Evolutionary conservation across 2,329 filamentous ascomycete species (phyloP).

Genomic region (Microdochium bolleyi): DNA sequence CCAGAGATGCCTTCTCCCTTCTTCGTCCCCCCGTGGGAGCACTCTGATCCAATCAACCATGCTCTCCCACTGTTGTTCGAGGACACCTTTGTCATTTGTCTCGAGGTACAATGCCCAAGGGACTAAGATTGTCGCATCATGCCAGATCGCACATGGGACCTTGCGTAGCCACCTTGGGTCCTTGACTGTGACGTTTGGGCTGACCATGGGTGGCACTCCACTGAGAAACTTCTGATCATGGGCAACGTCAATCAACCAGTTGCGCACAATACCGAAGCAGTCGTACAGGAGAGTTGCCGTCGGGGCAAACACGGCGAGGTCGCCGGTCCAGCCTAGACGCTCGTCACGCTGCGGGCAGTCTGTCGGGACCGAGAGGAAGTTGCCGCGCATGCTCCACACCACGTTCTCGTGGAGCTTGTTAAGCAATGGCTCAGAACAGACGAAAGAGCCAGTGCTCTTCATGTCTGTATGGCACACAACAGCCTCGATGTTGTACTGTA

Average conservation of each 20-base stretch:
- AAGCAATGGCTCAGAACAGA: constrained; percentile 40
- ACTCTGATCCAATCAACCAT: neutral
- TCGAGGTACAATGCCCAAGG: constrained; percentile 31
- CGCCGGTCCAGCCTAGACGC: constrained; percentile 40
- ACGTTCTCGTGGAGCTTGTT: constrained; percentile 48
- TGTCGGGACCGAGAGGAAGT: constrained; percentile 49
- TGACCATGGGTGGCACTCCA: constrained; percentile 7
- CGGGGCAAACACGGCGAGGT: constrained; percentile 35
- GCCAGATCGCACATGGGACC: constrained; percentile 27
- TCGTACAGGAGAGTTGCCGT: constrained; percentile 34
- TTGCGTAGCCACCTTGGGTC: constrained; percentile 11
- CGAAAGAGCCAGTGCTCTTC: constrained; percentile 37
- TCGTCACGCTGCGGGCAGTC: constrained; percentile 41
- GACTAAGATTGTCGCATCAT: constrained; percentile 29
- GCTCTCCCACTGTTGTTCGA: constrained; percentile 25
- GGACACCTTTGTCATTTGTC: constrained; percentile 25
- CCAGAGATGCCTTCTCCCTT: constrained; percentile 29
- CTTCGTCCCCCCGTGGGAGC: constrained; percentile 33
- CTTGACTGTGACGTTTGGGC: constrained; percentile 19
- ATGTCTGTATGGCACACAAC: constrained; percentile 45
- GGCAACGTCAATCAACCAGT: constrained; percentile 24
- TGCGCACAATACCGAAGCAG: constrained; percentile 25
- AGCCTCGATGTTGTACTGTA: constrained; percentile 13
- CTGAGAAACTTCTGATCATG: constrained; percentile 10
- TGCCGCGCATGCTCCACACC: constrained; percentile 48